A percentile compares a stretch with the other conserved stretches of the same genome.
Evolutionary conservation across 2,329 filamentous ascomycete species (phyloP).

Genomic region (Zopfia rhizophila): DNA sequence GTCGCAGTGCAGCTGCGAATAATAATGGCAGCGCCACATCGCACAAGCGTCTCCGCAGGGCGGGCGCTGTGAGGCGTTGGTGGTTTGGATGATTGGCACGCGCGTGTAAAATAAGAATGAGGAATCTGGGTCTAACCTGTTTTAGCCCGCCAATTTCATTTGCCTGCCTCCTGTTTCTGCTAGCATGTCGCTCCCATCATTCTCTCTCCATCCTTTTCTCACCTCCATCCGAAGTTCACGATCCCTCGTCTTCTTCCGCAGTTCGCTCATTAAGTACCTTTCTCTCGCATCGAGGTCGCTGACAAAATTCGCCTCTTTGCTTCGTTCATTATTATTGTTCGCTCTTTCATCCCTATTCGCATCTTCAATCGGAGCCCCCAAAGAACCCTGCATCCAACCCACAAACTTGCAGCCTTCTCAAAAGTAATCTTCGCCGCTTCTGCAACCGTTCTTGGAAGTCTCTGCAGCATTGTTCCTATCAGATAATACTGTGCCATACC

Average conservation of each 20-base stretch:
- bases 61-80: conserved; percentile 7
- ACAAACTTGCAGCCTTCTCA: conserved; percentile 24
- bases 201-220: conserved; percentile 29
- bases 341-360: conserved; percentile 47
- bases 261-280: conserved; percentile 50
- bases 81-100: conserved; percentile 32
- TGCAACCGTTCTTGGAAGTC: conserved; percentile 31
- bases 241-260: conserved; percentile 43
- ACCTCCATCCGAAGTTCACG: conserved; percentile 29
- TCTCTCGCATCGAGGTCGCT: conserved; percentile 43
- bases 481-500: conserved; percentile 26
- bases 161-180: conserved; percentile 48
- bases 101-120: conserved; percentile 43
- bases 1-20: conserved; percentile 23
- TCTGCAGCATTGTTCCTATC: conserved; percentile 23
- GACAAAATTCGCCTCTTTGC: conserved; percentile 46
- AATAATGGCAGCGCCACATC: conserved; percentile 33
- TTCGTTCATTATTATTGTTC: conserved; percentile 52
- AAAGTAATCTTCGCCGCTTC: conserved; percentile 36
- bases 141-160: conserved; percentile 41
- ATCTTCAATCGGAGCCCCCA: conserved; percentile 44
- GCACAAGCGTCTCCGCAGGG: conserved; percentile 35
- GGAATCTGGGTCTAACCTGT: conserved; percentile 38
- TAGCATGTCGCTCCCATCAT: conserved; percentile 36
- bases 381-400: conserved; percentile 32